Evolutionary conservation across 306 rosid species (phyloP).

Genomic region (Cyclanthera cordifolia): DNA sequence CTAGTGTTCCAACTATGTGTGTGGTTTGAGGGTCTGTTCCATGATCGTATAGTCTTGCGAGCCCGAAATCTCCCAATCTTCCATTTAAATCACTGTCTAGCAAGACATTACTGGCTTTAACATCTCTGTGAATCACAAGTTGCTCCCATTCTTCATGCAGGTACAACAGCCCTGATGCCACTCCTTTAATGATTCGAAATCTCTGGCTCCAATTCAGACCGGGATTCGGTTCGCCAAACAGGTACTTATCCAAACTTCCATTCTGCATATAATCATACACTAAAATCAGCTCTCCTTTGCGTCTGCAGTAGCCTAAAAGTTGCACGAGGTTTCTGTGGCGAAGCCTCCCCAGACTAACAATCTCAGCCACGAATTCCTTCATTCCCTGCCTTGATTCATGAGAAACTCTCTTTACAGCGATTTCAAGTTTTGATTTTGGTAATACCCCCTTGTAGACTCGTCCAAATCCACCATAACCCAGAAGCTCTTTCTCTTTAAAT

Average conservation of each 20-base stretch:
- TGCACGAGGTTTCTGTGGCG: constrained; percentile 24
- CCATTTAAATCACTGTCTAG: constrained; percentile 9
- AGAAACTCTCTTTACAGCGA: constrained; percentile 26
- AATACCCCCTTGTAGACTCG: constrained; percentile 22
- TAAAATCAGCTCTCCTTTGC: constrained; percentile 20
- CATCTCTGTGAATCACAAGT: constrained; percentile 6
- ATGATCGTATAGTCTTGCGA: constrained; percentile 25
- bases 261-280: constrained; percentile 30
- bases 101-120: constrained; percentile 8
- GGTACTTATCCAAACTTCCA: constrained; percentile 29
- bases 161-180: constrained; percentile 23
- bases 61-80: constrained; percentile 8
- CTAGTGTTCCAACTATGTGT: constrained; percentile 23
- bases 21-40: constrained; percentile 26
- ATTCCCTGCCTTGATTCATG: constrained; percentile 31
- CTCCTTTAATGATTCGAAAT: constrained; percentile 21
- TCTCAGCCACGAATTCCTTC: constrained; percentile 29
- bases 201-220: constrained; percentile 26
- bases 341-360: constrained; percentile 22
- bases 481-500: constrained; percentile 21
- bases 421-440: constrained; percentile 14
- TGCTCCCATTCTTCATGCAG: constrained; percentile 20
- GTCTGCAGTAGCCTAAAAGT: constrained; percentile 26
- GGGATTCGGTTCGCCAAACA: constrained; percentile 3
- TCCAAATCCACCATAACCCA: constrained; percentile 27